Evolutionary conservation across 1,284 basidiomycete species (phyloP), one percentile per base, ranked within the genome.

Genomic region (Naganishia sp.): DNA sequence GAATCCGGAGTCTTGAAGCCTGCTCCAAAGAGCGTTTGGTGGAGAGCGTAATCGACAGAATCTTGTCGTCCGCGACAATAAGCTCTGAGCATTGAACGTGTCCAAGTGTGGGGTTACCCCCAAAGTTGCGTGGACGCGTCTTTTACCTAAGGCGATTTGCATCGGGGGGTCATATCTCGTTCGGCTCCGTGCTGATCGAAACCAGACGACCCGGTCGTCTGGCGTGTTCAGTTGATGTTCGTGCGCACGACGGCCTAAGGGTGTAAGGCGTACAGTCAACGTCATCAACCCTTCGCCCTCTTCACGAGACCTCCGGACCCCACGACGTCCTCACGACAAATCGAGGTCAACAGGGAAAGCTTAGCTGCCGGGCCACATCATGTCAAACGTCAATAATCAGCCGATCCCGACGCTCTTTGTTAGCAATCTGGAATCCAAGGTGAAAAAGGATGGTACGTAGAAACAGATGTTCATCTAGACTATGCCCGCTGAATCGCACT

Each of bases 321-420:
- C 36, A 39, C 36, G 36, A 39, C 36, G 36, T 39, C 36, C 36
- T 7, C 45, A 16, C 6, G 45, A n/a, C 45, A 46, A 16, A 46
- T n/a, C 9, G 2, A 46, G 18, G 45, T 46, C 45, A 23, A 13
- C 16, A 36, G 31, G 18, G 18, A 28, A 36, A 36, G 53, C n/a
- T 13, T 36, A 39, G 13, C 18, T 15, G 9, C 25, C 46, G 7
- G 59, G 25, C 33, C 4, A 36, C 59, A 61, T 39, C 33, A 61
- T 61, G 59, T 39, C 59, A 43, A 61, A 61, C 48, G 59, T 61
- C 48, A 61, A 61, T 42, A 49, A 59, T 48, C 86, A 88, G 77
- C 94, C 92, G 36, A 93, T 90, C 76, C 85, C 88, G 55, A 92
- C 94, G 61, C 86, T 99, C 72, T 98, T 96, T 81, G 82, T 99